Conservation (phyloP, 208 protist species). For the Leishmania tropica region DNA sequence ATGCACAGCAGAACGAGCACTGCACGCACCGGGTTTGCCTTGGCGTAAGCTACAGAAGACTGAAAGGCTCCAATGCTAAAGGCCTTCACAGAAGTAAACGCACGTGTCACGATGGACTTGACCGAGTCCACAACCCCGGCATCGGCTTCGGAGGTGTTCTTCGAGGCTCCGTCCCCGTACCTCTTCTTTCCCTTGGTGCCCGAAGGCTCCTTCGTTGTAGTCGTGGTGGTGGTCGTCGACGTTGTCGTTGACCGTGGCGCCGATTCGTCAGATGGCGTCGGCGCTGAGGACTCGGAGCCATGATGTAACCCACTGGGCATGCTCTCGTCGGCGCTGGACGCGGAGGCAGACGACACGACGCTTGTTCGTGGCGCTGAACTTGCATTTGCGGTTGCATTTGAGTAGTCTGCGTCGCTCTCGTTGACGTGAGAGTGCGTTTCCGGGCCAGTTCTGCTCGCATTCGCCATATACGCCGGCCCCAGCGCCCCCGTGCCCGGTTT, state of each 20-base stretch:
- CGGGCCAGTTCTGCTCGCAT: too few species aligned
- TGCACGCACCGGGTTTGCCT: conserved; percentile 9
- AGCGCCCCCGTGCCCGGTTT: not conserved
- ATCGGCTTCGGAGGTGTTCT: not conserved
- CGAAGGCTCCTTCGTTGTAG: conserved; percentile 7
- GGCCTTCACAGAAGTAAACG: conserved; percentile 6
- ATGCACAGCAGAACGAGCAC: conserved; percentile 11
- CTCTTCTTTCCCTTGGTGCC: conserved; percentile 4
- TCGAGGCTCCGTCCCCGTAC: not conserved
- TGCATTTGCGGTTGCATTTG: not conserved
- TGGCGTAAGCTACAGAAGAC: not conserved
- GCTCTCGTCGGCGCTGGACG: not conserved
- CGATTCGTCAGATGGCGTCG: not conserved
- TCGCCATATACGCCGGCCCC: not conserved
- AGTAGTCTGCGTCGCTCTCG: not conserved
- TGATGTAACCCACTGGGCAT: not conserved
- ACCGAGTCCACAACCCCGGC: not conserved
- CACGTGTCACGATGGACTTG: not conserved
- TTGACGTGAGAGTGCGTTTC: not conserved
- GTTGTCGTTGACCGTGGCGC: not conserved
- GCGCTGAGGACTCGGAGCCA: not conserved
- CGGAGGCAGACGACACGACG: not conserved
- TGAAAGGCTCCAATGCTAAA: not conserved
- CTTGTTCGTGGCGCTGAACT: not conserved
- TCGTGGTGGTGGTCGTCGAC: conserved; percentile 2